A percentile compares a stretch with the other conserved stretches of the same genome.
phyloP scores from a whole-genome alignment of 768 basidiomycete species.

The Mycena maculata region DNA sequence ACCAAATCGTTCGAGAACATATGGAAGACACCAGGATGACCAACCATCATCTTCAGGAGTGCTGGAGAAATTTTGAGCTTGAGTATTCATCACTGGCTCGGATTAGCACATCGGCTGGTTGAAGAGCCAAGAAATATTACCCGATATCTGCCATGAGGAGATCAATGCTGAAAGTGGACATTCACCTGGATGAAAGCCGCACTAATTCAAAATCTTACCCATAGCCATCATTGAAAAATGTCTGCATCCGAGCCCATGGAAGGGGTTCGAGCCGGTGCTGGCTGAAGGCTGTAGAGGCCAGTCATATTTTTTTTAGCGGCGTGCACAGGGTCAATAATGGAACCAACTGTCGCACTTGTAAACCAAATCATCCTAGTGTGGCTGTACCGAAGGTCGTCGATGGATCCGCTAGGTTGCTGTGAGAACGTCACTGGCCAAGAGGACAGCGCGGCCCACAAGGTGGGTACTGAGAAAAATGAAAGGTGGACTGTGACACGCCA shows the following conservation, averaged over 20 bases:
- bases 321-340: background rate
- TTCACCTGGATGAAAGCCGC: background rate
- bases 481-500: background rate
- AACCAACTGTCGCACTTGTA: conserved; percentile 7
- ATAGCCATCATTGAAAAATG: conserved; percentile 7
- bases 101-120: background rate
- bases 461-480: conserved; percentile 3
- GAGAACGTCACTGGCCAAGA: background rate
- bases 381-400: conserved; percentile 9
- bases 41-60: too few relatives aligned
- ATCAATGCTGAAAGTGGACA: background rate
- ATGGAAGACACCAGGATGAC: conserved; percentile 9
- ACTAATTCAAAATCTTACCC: conserved; percentile 5
- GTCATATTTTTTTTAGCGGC: background rate
- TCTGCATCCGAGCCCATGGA: conserved; percentile 1
- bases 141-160: conserved; percentile 7
- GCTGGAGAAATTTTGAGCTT: conserved; percentile 4
- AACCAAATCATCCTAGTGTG: conserved; percentile 19
- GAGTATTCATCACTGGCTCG: conserved; percentile 12
- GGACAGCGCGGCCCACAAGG: background rate
- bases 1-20: background rate
- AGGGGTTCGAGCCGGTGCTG: conserved; percentile 7
- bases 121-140: background rate
- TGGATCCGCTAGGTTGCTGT: conserved; percentile 1
- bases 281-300: conserved; percentile 4